Conservation (phyloP, 176 grass and related monocot genomes). For the Tuctoria greenei region DNA sequence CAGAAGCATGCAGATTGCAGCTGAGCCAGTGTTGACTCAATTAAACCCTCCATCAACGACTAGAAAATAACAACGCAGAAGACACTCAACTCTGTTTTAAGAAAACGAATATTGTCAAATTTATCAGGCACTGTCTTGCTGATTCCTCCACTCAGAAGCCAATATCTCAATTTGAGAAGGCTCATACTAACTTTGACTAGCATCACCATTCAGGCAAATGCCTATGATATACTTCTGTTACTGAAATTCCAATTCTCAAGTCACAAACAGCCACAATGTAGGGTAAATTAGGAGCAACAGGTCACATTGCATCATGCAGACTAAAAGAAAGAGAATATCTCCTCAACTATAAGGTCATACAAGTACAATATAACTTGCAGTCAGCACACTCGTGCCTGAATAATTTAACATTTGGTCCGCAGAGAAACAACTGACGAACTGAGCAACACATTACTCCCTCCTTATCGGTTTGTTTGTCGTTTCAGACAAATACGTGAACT, state of each 20-base stretch:
- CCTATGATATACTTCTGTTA: neutral
- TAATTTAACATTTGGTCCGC: slow-evolving; percentile 1
- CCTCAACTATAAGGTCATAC: neutral
- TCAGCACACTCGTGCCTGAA: neutral
- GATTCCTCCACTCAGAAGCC: neutral
- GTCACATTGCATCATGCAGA: neutral
- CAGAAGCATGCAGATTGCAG: neutral
- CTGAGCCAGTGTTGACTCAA: neutral
- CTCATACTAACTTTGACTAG: neutral
- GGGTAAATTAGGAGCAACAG: neutral
- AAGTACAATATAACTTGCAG: neutral
- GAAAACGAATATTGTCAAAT: neutral
- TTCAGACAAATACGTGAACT: too few species aligned
- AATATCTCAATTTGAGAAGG: neutral
- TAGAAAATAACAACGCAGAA: neutral
- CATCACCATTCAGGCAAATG: neutral
- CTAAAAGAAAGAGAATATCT: slow-evolving; percentile 5
- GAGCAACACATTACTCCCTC: slow-evolving; percentile 11
- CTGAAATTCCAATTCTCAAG: neutral
- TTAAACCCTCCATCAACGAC: slow-evolving; percentile 1
- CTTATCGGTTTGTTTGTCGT: too few species aligned
- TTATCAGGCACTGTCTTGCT: neutral
- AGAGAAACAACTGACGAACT: slow-evolving; percentile 15
- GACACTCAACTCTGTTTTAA: neutral
- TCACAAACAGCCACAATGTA: neutral